Percentiles rank a stretch among this genome's conserved stretches.
phyloP scores from a whole-genome alignment of 345 rosid species.

The Rhizophora apiculata region DNA sequence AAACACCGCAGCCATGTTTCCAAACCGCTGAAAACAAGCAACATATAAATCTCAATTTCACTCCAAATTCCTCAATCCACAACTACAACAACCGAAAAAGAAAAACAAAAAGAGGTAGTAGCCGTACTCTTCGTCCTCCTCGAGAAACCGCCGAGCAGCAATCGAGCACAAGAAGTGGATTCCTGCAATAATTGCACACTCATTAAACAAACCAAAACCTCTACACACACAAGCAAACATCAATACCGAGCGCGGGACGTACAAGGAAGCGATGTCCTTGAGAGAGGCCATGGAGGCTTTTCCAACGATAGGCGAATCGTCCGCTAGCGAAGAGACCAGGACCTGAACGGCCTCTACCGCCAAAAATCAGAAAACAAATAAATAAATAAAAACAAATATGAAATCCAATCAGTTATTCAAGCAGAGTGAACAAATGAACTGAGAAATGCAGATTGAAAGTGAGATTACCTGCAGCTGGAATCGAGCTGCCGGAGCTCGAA shows the following conservation, averaged over 20 bases:
- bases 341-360: constrained; percentile 82
- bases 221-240: not conserved
- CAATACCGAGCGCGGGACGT: constrained; percentile 5
- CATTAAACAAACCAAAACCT: not conserved
- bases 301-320: constrained; percentile 69
- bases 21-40: constrained; percentile 49
- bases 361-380: not conserved
- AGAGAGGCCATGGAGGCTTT: constrained; percentile 86
- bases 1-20: constrained; percentile 92
- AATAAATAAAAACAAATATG: not conserved
- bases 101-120: constrained; percentile 7
- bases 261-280: constrained; percentile 71
- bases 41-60: not conserved
- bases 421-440: not conserved
- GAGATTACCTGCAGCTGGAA: constrained; percentile 67
- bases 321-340: constrained; percentile 74
- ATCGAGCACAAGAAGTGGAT: constrained; percentile 89
- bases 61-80: not conserved
- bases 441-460: not conserved
- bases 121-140: constrained; percentile 80
- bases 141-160: constrained; percentile 79
- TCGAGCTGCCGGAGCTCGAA: constrained; percentile 63
- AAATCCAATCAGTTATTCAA: no score
- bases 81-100: not conserved
- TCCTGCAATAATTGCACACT: constrained; percentile 42